Conservation (phyloP, 108 stramenopile species). For the Cyclotella distinguenda region DNA sequence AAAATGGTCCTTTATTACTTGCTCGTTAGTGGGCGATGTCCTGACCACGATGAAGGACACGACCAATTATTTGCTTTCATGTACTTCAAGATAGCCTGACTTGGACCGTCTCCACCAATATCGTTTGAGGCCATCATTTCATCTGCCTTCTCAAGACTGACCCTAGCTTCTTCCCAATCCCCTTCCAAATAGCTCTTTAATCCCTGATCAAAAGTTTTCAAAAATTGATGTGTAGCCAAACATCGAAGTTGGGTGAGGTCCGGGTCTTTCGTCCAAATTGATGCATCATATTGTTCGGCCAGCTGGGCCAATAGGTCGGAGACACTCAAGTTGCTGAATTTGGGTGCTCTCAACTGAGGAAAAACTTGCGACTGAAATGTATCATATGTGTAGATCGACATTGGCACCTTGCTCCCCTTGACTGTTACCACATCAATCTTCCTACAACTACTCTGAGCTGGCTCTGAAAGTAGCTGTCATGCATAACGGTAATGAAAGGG, state of each 20-base stretch:
- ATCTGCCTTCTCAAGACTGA: slow-evolving; percentile 62
- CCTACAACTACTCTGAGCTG: slow-evolving; percentile 62
- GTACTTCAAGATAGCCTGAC: slow-evolving; percentile 64
- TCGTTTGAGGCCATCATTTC: slow-evolving; percentile 80
- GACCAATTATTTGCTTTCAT: slow-evolving; percentile 65
- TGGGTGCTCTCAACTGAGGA: slow-evolving; percentile 62
- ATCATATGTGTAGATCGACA: slow-evolving; percentile 77
- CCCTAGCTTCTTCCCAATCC: slow-evolving; percentile 72
- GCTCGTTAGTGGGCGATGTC: slow-evolving; percentile 64
- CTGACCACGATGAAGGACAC: slow-evolving; percentile 69
- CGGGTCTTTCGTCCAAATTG: slow-evolving; percentile 79
- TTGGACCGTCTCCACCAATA: slow-evolving; percentile 86
- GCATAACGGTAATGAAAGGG: too few relatives aligned
- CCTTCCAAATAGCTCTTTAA: slow-evolving; percentile 67
- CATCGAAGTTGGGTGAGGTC: slow-evolving; percentile 78
- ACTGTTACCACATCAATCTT: slow-evolving; percentile 80
- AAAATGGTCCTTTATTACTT: too few relatives aligned
- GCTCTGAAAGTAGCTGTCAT: slow-evolving; percentile 67
- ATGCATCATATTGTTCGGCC: slow-evolving; percentile 65
- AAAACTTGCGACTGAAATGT: slow-evolving; percentile 77
- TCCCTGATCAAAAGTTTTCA: slow-evolving; percentile 63
- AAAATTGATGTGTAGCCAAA: slow-evolving; percentile 78
- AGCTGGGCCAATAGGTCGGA: slow-evolving; percentile 38
- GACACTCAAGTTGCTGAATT: slow-evolving; percentile 67
- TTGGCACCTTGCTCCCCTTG: slow-evolving; percentile 78